These are phyloP conservation scores for Coemansia sp. DNA, from an alignment of 192 early-diverging fungal species.

Conservation along the genomic window DNA sequence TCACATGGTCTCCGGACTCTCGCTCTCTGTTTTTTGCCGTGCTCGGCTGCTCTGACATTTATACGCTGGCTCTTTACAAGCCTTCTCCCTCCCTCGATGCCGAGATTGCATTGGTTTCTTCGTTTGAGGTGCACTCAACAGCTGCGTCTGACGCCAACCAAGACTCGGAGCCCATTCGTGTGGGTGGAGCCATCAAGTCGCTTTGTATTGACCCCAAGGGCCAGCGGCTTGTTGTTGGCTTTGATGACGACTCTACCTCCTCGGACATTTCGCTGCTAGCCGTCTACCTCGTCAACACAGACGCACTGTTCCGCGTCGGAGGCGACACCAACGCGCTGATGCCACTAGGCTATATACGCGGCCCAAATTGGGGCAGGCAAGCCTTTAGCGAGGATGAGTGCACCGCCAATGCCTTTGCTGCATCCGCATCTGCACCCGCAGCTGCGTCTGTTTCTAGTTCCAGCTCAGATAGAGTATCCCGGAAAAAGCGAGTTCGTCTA, in stretches of 20 bases:
- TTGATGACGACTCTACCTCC: conserved; percentile 33
- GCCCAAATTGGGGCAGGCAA: conserved; percentile 45
- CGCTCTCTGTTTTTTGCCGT: conserved; percentile 42
- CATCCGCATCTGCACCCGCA: background rate
- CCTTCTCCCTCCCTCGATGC: conserved; percentile 39
- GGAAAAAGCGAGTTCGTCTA: conserved; percentile 39
- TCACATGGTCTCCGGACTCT: conserved; percentile 49
- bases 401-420: too few relatives aligned
- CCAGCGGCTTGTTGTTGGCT: conserved; percentile 45
- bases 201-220: conserved; percentile 45
- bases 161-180: conserved; percentile 26
- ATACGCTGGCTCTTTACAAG: conserved; percentile 34
- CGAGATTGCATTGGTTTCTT: conserved; percentile 22
- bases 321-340: conserved; percentile 33
- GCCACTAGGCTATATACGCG: conserved; percentile 50
- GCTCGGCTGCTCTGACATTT: conserved; percentile 21
- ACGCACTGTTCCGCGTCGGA: conserved; percentile 42
- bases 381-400: background rate
- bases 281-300: conserved; percentile 36
- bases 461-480: conserved; percentile 4
- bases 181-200: conserved; percentile 41
- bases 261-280: conserved; percentile 49
- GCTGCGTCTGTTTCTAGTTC: too few relatives aligned
- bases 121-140: conserved; percentile 30
- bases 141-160: conserved; percentile 7